Evolutionary conservation across 305 asterid genomes (phyloP).

Genomic region (Fraxinus sp.): DNA sequence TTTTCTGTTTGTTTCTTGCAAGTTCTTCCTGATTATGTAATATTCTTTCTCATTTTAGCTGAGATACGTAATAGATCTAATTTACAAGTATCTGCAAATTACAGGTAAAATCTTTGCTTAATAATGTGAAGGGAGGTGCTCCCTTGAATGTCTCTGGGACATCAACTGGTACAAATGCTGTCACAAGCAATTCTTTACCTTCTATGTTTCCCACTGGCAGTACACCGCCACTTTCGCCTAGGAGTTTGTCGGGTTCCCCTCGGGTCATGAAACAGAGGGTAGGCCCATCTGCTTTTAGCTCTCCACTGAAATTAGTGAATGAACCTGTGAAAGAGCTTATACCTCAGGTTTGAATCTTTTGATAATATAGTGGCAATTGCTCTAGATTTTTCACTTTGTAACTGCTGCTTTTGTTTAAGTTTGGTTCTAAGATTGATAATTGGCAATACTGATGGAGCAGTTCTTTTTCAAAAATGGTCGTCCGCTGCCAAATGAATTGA

Average conservation of each 20-base stretch:
- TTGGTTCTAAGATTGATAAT: slow-evolving; percentile 19
- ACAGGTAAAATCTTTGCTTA: slow-evolving; percentile 86
- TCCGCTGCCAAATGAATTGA: slow-evolving; percentile 89
- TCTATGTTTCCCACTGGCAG: slow-evolving; percentile 98
- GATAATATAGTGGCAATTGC: slow-evolving; percentile 17
- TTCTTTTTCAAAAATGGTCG: slow-evolving; percentile 90
- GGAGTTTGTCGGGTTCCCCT: slow-evolving; percentile 96
- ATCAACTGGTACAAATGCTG: slow-evolving; percentile 57
- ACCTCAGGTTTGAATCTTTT: slow-evolving; percentile 75
- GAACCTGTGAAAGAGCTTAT: slow-evolving; percentile 88
- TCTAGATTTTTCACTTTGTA: slow-evolving; percentile 14
- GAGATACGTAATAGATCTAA: slow-evolving; percentile 12
- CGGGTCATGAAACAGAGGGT: slow-evolving; percentile 78
- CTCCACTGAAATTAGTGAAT: slow-evolving; percentile 78
- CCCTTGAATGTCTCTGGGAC: slow-evolving; percentile 62
- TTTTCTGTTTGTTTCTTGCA: slow-evolving; percentile 12
- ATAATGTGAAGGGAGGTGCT: slow-evolving; percentile 75
- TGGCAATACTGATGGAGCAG: slow-evolving; percentile 44
- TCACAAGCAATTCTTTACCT: slow-evolving; percentile 73
- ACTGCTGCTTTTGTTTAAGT: slow-evolving; percentile 8
- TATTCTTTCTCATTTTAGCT: slow-evolving; percentile 14
- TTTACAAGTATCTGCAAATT: slow-evolving; percentile 21
- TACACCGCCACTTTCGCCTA: slow-evolving; percentile 98
- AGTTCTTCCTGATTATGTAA: background rate
- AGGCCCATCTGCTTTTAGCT: slow-evolving; percentile 77